These are phyloP conservation scores for Coprinopsis cinerea DNA, from an alignment of 768 basidiomycete species.

Conservation along the genomic window DNA sequence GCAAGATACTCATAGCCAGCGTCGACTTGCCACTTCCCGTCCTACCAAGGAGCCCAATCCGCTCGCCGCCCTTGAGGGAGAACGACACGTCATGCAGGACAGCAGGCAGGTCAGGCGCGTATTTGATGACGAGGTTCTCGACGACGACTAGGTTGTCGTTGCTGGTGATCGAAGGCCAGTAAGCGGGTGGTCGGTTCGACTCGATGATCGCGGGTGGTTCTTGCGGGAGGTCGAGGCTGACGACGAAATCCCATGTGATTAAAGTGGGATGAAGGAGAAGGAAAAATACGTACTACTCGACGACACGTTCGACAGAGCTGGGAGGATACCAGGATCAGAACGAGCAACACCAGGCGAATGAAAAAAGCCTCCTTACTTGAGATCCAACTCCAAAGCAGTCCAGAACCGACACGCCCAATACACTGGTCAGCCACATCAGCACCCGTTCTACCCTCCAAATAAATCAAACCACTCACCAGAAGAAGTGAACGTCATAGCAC, in stretches of 20 bases:
- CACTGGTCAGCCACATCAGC: constrained; percentile 20
- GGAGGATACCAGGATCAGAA: constrained; percentile 2
- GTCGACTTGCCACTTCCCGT: constrained; percentile 80
- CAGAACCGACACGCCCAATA: constrained; percentile 51
- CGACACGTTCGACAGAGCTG: constrained; percentile 85
- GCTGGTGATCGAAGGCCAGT: constrained; percentile 80
- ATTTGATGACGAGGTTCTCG: constrained; percentile 74
- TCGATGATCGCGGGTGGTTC: constrained; percentile 78
- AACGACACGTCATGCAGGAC: constrained; percentile 78
- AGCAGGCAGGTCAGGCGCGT: constrained; percentile 77
- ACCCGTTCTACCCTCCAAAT: neutral
- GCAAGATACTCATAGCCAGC: constrained; percentile 78
- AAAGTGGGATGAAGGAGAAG: neutral
- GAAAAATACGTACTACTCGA: constrained; percentile 58
- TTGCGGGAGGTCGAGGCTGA: constrained; percentile 69
- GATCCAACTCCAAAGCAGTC: constrained; percentile 62
- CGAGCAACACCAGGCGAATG: neutral
- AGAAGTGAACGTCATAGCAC: constrained; percentile 48
- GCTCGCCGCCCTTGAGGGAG: constrained; percentile 60
- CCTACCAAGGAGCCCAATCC: constrained; percentile 75
- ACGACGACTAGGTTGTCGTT: constrained; percentile 56
- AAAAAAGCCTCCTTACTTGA: constrained; percentile 48
- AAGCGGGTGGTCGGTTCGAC: constrained; percentile 73
- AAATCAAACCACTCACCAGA: constrained; percentile 26
- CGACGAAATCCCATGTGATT: neutral